Base-by-base conservation (phyloP, 1,284 basidiomycete genomes). In the Tetrapyrgos nigripes region DNA sequence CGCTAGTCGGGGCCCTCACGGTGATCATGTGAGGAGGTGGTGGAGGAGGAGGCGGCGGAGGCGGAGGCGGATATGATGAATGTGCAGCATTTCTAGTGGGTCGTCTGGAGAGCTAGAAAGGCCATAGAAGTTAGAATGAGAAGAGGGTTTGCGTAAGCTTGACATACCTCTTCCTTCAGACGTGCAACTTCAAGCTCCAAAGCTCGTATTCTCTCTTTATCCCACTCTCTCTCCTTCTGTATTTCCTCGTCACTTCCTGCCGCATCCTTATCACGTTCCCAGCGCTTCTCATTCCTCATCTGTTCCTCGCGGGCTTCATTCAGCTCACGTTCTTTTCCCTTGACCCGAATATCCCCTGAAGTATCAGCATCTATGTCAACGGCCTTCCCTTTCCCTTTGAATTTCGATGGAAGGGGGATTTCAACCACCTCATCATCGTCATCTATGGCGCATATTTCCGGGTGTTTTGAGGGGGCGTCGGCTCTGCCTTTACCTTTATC, bases 181-280 rank as follows among this genome's bases (percentile, higher is more conserved):
- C 77, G 68, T 49, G 73, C 72, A 37, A 93, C 82, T 67, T 92
- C 91, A 46, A 84, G 83, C 67, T 93, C 91, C 3, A 93, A 77
- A 61, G 78, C 73, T 53, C 73, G 77, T 24, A 93, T 93, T 48
- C 82, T 81, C 59, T 81, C 80, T 66, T 89, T 88, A 66, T 91
- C 88, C 31, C 70, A 73, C 24, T 69, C 68, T 24, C 62, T 62
- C 1, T 64, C 68, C 33, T 66, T 62, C 21, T 72, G 69, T 3
- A 45, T 21, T 29, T 44, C 31, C 11, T 58, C 58, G n/a, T 52
- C 48, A 4, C 31, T 44, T 23, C 17, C 26, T 33, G 35, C 21
- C 19, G 24, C 6, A 28, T 24, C 48, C 43, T 60, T 58, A 46
- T 72, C 68, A 10, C 62, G 63, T 50, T 78, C 79, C 64, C 74